A percentile compares a stretch with the other conserved stretches of the same genome.
Evolutionary conservation across 306 rosid species (phyloP).

Genomic region (Abrus precatorius): DNA sequence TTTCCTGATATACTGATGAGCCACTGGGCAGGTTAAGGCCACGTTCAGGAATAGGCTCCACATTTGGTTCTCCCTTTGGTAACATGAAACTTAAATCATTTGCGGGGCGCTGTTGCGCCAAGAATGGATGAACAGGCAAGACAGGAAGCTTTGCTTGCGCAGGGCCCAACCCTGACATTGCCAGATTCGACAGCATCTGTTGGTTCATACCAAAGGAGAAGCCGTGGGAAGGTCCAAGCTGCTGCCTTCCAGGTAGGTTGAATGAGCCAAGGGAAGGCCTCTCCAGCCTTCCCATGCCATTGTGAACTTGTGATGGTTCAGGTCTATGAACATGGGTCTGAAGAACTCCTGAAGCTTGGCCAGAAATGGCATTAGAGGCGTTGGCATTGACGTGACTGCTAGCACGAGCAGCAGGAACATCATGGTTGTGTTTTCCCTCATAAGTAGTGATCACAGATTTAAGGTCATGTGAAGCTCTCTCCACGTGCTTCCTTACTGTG

Average conservation of each 20-base stretch:
- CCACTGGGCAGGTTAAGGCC: slow-evolving; percentile 71
- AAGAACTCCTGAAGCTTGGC: slow-evolving; percentile 61
- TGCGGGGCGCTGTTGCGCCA: slow-evolving; percentile 53
- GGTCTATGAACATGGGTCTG: slow-evolving; percentile 68
- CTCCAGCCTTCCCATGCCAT: slow-evolving; percentile 69
- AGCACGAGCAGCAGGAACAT: slow-evolving; percentile 88
- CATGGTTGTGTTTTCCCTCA: slow-evolving; percentile 97
- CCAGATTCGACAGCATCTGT: slow-evolving; percentile 65
- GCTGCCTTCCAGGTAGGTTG: slow-evolving; percentile 76
- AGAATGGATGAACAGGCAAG: slow-evolving; percentile 74
- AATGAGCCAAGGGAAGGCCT: slow-evolving; percentile 68
- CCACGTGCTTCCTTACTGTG: slow-evolving; percentile 97
- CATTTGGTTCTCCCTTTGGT: slow-evolving; percentile 89
- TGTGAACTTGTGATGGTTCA: slow-evolving; percentile 74
- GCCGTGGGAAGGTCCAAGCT: slow-evolving; percentile 66
- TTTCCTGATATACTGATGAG: slow-evolving; percentile 75
- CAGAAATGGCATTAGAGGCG: slow-evolving; percentile 46
- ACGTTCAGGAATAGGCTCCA: slow-evolving; percentile 68
- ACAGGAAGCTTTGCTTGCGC: slow-evolving; percentile 68
- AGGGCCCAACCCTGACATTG: slow-evolving; percentile 72
- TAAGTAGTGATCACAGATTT: slow-evolving; percentile 95
- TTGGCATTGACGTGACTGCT: slow-evolving; percentile 84
- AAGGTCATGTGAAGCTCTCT: slow-evolving; percentile 93
- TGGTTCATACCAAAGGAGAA: slow-evolving; percentile 87
- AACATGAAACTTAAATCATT: slow-evolving; percentile 76